These are phyloP conservation scores for Saccharomycopsis babjevae DNA, from an alignment of 805 yeast species.

Conservation along the genomic window DNA sequence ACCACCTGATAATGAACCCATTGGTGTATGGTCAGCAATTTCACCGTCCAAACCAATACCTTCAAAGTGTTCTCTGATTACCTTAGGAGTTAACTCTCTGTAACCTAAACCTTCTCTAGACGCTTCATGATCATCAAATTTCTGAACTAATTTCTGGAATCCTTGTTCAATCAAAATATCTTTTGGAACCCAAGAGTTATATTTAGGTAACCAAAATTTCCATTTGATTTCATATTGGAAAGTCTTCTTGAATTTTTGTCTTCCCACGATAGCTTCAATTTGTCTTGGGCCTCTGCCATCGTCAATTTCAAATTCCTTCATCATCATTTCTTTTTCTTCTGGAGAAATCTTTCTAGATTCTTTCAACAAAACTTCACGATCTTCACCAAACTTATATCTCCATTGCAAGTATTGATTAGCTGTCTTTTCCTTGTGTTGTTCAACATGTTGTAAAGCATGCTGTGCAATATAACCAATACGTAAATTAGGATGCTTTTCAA, in stretches of 20 bases:
- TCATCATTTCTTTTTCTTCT: conserved; percentile 68
- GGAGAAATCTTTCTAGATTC: conserved; percentile 83
- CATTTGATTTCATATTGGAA: conserved; percentile 97
- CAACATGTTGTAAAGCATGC: conserved; percentile 96
- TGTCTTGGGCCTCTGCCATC: conserved; percentile 86
- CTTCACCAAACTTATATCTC: conserved; percentile 97
- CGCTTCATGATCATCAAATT: conserved; percentile 98
- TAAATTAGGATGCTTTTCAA: conserved; percentile 95
- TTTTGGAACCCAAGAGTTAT: conserved; percentile 86
- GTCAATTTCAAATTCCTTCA: conserved; percentile 62
- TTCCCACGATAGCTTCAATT: conserved; percentile 91
- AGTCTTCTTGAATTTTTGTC: conserved; percentile 91
- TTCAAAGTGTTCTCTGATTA: conserved; percentile 92
- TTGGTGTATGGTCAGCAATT: conserved; percentile 95
- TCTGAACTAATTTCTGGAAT: conserved; percentile 83
- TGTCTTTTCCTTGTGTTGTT: conserved; percentile 93
- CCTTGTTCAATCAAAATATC: conserved; percentile 76
- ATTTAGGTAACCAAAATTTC: conserved; percentile 85
- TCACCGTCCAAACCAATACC: conserved; percentile 97
- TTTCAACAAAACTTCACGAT: conserved; percentile 89
- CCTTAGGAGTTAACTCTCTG: conserved; percentile 86
- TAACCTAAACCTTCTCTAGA: conserved; percentile 96
- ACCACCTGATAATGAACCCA: conserved; percentile 96
- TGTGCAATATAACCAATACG: conserved; percentile 98
- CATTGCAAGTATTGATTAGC: conserved; percentile 97